Percentiles rank a stretch among this genome's conserved stretches.
Evolutionary conservation across 345 rosid genomes (phyloP).

Genomic region (Pseudoturritis turrita): DNA sequence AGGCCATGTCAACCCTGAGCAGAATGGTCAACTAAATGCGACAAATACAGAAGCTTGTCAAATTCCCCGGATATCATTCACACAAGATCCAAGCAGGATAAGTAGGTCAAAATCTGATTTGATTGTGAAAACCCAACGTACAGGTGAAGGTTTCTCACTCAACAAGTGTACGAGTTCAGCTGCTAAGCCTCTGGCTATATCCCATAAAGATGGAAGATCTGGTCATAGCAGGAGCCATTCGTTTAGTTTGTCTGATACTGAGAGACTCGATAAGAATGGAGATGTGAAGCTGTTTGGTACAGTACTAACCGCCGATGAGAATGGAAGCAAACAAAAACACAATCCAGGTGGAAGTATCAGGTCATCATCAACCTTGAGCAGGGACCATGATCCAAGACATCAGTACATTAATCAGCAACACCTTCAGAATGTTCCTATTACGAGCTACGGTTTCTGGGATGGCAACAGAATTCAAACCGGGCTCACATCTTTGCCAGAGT

Average conservation of each 20-base stretch:
- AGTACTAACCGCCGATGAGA: slow-evolving; percentile 50
- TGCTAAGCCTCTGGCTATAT: slow-evolving; percentile 38
- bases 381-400: slow-evolving; percentile 40
- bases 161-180: slow-evolving; percentile 49
- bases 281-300: slow-evolving; percentile 86
- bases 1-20: slow-evolving; percentile 24
- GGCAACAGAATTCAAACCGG: slow-evolving; percentile 77
- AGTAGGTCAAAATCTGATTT: slow-evolving; percentile 44
- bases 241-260: slow-evolving; percentile 40
- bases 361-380: slow-evolving; percentile 38
- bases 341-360: slow-evolving; percentile 32
- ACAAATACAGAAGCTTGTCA: slow-evolving; percentile 28
- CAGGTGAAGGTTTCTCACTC: slow-evolving; percentile 45
- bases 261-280: slow-evolving; percentile 53
- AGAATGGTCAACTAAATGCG: slow-evolving; percentile 8
- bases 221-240: slow-evolving; percentile 36
- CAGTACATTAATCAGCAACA: slow-evolving; percentile 42
- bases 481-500: slow-evolving; percentile 68
- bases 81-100: slow-evolving; percentile 38
- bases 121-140: slow-evolving; percentile 36
- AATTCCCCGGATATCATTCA: slow-evolving; percentile 41
- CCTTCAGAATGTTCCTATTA: slow-evolving; percentile 57
- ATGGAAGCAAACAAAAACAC: slow-evolving; percentile 32
- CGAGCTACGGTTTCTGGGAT: slow-evolving; percentile 82
- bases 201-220: slow-evolving; percentile 36